Percentiles rank a stretch among this genome's conserved stretches.
Conservation (phyloP, 768 basidiomycete genomes). For the Tricholoma bakamatsutake region DNA sequence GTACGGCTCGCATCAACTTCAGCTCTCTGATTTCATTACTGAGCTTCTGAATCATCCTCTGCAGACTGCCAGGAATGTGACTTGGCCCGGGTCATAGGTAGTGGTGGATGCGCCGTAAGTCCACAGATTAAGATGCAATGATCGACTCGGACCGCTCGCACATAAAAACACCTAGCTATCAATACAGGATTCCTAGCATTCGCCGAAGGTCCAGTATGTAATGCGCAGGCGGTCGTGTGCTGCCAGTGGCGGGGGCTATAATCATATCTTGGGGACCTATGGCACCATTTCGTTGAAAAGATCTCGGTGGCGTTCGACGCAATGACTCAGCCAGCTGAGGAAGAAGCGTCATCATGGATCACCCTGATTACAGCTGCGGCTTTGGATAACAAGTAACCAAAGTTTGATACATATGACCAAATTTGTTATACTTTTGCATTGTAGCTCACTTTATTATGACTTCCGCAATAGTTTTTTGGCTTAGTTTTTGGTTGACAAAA, state of each 20-base stretch:
- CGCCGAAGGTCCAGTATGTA: not conserved
- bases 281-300: not conserved
- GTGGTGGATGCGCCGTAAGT: not conserved
- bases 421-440: too few species aligned
- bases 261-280: not conserved
- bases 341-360: too few species aligned
- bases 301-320: too few species aligned
- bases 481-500: too few species aligned
- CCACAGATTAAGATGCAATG: too few species aligned
- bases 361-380: too few species aligned
- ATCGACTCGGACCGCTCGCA: too few species aligned
- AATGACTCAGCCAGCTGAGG: not conserved
- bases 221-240: not conserved
- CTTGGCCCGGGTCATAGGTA: not conserved
- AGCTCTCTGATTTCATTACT: not conserved
- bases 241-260: not conserved
- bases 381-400: too few species aligned
- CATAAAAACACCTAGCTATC: not conserved
- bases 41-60: not conserved
- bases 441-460: too few species aligned
- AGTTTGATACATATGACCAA: too few species aligned
- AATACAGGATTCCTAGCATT: not conserved
- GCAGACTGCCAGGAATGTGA: not conserved
- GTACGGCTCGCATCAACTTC: too few species aligned
- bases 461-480: too few species aligned